These are phyloP conservation scores for Colletotrichum coccodes DNA, from an alignment of 2,329 filamentous ascomycete species.

Conservation along the genomic window DNA sequence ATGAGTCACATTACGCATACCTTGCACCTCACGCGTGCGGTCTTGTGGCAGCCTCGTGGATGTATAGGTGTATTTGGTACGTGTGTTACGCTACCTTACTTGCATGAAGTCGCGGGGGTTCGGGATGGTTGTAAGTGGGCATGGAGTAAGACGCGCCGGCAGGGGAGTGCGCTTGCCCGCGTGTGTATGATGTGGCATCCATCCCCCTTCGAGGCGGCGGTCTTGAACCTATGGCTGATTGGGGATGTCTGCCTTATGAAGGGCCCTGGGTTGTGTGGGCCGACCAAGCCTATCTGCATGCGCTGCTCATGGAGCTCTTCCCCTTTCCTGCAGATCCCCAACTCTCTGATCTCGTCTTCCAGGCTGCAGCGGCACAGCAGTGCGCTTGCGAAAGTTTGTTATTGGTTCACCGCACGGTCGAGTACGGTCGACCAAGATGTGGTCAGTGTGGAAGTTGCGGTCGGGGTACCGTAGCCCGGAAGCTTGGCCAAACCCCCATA, in stretches of 20 bases:
- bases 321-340: not conserved
- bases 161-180: too few species aligned
- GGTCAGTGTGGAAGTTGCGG: not conserved
- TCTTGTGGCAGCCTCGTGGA: slow-evolving; percentile 4
- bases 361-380: not conserved
- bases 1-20: slow-evolving; percentile 4
- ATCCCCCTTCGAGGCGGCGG: too few species aligned
- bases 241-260: not conserved
- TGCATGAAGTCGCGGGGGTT: not conserved
- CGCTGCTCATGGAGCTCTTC: not conserved
- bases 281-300: not conserved
- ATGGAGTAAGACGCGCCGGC: not conserved
- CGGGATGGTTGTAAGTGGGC: not conserved
- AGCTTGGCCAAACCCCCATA: not conserved
- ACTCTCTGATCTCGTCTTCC: too few species aligned
- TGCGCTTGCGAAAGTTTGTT: not conserved
- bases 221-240: not conserved
- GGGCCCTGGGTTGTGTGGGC: not conserved
- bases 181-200: not conserved
- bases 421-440: not conserved
- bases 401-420: not conserved
- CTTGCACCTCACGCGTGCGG: not conserved
- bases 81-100: not conserved
- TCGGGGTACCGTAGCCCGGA: not conserved
- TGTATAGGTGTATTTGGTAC: not conserved